A percentile compares a stretch with the other conserved stretches of the same genome.
Evolutionary conservation across 306 rosid species (phyloP).

Genomic region (Inga oerstediana): DNA sequence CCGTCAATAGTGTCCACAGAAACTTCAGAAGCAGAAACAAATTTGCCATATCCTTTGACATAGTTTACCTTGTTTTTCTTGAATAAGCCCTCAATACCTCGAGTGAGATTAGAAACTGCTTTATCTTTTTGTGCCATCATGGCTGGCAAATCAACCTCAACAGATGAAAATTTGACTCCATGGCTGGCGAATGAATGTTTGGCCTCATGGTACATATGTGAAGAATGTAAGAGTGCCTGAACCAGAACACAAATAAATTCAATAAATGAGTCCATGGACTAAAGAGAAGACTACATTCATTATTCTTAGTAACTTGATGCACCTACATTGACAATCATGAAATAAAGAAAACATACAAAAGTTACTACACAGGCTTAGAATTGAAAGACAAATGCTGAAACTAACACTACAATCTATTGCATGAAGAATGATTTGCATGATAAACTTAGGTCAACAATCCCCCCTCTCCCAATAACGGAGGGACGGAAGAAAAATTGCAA

Average conservation of each 20-base stretch:
- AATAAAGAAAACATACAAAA: not conserved
- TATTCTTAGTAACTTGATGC: not conserved
- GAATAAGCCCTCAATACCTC: conserved; percentile 93
- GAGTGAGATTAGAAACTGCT: conserved; percentile 82
- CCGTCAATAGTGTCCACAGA: conserved; percentile 85
- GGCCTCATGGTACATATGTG: conserved; percentile 98
- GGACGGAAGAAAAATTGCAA: not conserved
- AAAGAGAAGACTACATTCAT: conserved; percentile 7
- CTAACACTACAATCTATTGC: not conserved
- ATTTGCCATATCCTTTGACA: conserved; percentile 93
- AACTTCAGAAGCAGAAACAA: conserved; percentile 81
- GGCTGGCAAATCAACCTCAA: conserved; percentile 90
- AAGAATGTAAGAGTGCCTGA: conserved; percentile 96
- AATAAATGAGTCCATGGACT: conserved; percentile 19
- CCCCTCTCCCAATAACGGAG: not conserved
- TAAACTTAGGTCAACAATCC: not conserved
- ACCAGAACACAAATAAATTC: conserved; percentile 20
- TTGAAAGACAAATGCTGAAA: not conserved
- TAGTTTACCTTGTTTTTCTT: conserved; percentile 97
- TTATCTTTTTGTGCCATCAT: conserved; percentile 95
- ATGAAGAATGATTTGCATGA: not conserved
- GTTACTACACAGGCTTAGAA: not conserved
- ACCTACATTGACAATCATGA: not conserved
- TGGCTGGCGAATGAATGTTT: conserved; percentile 79
- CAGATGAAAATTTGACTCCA: conserved; percentile 82